Conservation (phyloP, 495 filamentous ascomycete species). For the Annulohypoxylon moriforme region DNA sequence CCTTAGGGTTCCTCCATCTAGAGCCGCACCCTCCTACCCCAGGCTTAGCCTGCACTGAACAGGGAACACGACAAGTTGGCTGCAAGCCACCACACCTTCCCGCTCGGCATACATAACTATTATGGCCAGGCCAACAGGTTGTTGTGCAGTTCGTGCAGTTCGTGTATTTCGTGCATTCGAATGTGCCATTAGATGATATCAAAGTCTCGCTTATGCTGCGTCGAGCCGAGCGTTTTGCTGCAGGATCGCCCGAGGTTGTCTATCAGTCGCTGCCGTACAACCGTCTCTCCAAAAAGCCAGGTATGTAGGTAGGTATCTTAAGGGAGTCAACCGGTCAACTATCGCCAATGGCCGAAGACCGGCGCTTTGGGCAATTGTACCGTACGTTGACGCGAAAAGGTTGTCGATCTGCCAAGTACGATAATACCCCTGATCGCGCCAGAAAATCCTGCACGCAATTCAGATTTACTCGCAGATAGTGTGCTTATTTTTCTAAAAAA, state of each 20-base stretch:
- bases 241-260: constrained; percentile 28
- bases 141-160: constrained; percentile 1
- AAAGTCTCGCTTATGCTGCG: constrained; percentile 24
- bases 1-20: constrained; percentile 12
- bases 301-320: no score
- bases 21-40: constrained; percentile 41
- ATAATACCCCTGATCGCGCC: constrained; percentile 19
- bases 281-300: constrained; percentile 16
- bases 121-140: constrained; percentile 25
- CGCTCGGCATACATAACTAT: constrained; percentile 23
- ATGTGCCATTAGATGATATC: constrained; percentile 11
- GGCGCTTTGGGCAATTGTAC: constrained; percentile 15
- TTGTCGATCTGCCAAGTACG: constrained; percentile 37
- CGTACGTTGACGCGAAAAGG: constrained; percentile 8
- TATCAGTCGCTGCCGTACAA: constrained; percentile 22
- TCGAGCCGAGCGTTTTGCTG: constrained; percentile 32
- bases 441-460: constrained; percentile 42
- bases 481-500: constrained; percentile 43
- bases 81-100: constrained; percentile 34
- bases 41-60: constrained; percentile 23
- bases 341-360: constrained; percentile 22
- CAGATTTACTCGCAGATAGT: constrained; percentile 33
- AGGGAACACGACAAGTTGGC: constrained; percentile 25
- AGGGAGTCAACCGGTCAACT: constrained; percentile 16
- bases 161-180: not conserved